Base-by-base conservation (phyloP, 2,329 filamentous ascomycete genomes). In the Botryotinia globosa region DNA sequence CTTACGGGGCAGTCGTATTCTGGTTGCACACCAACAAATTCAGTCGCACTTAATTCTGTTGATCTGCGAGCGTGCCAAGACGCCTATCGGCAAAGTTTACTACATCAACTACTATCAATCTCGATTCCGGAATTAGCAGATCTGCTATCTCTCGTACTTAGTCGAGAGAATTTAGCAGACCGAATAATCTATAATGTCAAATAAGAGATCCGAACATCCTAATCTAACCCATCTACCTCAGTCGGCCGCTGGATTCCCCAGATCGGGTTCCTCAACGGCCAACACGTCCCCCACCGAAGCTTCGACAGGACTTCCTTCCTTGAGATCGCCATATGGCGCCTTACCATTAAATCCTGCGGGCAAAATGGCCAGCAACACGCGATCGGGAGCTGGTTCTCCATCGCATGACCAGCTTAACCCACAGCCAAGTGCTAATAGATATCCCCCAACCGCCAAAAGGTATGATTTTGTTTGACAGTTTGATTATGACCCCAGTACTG, bases 381-480 rank as follows among this genome's bases (percentile, higher is more conserved):
- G 95, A 85, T 92, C 95, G 80, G 94, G 94, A 86, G 90, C 94
- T 85, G 94, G 94, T 82, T 99, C 96, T 87, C 96, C 96, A 79
- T 98, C 94, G 83, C 94, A 97, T 85, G 96, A 98, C 29, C 51
- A 56, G 77, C 83, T 85, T 62, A 71, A 67, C 80, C 32, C 48
- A 6, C 90, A 91, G 73, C 10, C 67, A 34, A 90, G 89, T 76
- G 81, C 82, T 72, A 84, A 87, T 81, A 88, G 95, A 79, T 98
- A 74, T 98, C 92, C 83, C 94, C 94, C 83, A 94, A 56, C 51
- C n/a, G 51, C 94, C 75, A 98, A 98, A 86, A 91, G 96, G 94
- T 97, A 88, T 80, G 90, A 85, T 29, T 56, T 56, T 32, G 12
- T 34, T 4, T 42, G 6, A 34, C 42, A 34, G 18, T 18, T 32